Evolutionary conservation across 306 rosid species (phyloP).

Genomic region (Psophocarpus tetragonolobus): DNA sequence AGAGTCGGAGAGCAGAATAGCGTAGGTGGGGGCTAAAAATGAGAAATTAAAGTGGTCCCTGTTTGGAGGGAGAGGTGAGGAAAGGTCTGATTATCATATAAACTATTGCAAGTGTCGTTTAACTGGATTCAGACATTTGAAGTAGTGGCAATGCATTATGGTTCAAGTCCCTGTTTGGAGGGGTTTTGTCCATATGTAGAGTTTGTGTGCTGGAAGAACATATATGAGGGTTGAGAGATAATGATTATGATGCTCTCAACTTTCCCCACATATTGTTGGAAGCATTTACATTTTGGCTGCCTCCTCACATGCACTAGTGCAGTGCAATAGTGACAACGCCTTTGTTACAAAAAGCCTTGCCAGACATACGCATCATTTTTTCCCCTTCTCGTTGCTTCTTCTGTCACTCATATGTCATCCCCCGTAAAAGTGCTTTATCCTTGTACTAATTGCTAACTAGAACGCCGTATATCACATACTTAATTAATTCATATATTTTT

Average conservation of each 20-base stretch:
- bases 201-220: background rate
- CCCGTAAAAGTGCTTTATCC: too few species aligned
- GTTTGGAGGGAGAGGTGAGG: constrained; percentile 11
- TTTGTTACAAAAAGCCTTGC: background rate
- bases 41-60: background rate
- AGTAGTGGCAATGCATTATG: background rate
- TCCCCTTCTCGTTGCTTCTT: background rate
- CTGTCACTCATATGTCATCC: background rate
- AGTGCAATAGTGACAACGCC: too few species aligned
- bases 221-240: background rate
- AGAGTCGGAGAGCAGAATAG: too few species aligned
- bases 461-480: too few species aligned
- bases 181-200: background rate
- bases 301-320: background rate
- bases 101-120: background rate
- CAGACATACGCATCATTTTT: background rate
- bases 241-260: background rate
- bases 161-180: background rate
- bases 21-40: too few species aligned
- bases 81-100: too few species aligned
- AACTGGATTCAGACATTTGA: constrained; percentile 25
- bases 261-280: background rate
- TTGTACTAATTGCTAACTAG: too few species aligned
- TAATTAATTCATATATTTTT: too few species aligned
- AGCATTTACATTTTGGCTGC: background rate